Conservation (phyloP, 2,329 filamentous ascomycete species). For the Diaporthe australafricana region DNA sequence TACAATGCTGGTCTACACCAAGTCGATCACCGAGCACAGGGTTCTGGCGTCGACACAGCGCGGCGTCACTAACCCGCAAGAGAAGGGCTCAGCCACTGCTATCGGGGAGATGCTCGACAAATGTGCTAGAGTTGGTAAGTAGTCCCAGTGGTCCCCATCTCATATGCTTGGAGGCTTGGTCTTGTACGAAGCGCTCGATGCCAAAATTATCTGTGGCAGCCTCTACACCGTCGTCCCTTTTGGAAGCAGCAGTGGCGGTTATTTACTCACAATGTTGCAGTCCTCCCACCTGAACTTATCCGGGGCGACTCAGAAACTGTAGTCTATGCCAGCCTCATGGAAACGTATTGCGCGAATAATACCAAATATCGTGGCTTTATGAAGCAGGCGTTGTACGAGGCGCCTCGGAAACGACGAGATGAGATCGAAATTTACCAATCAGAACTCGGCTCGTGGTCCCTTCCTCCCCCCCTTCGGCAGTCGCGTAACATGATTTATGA, state of each 20-base stretch:
- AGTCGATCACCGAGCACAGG: constrained; percentile 73
- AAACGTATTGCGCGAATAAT: constrained; percentile 52
- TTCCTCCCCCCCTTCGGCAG: constrained; percentile 74
- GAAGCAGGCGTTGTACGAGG: constrained; percentile 62
- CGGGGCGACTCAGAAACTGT: constrained; percentile 62
- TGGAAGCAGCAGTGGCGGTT: neutral
- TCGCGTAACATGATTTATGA: constrained; percentile 73
- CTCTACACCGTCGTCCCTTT: neutral
- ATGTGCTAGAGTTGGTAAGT: constrained; percentile 70
- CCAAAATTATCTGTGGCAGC: neutral
- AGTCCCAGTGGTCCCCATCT: neutral
- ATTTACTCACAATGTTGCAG: neutral
- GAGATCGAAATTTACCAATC: constrained; percentile 62
- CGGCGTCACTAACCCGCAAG: constrained; percentile 33
- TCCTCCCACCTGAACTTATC: constrained; percentile 76
- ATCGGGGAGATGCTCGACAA: constrained; percentile 93
- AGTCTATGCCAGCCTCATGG: constrained; percentile 85
- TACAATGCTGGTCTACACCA: constrained; percentile 84
- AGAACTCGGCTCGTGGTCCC: constrained; percentile 65
- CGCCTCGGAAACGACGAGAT: constrained; percentile 67
- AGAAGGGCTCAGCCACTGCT: constrained; percentile 64
- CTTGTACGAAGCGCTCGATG: neutral
- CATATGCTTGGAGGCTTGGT: neutral
- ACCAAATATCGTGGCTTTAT: neutral
- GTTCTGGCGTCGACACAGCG: constrained; percentile 81